Conservation (phyloP, 2,329 filamentous ascomycete species). For the Bipolaris gigantea region DNA sequence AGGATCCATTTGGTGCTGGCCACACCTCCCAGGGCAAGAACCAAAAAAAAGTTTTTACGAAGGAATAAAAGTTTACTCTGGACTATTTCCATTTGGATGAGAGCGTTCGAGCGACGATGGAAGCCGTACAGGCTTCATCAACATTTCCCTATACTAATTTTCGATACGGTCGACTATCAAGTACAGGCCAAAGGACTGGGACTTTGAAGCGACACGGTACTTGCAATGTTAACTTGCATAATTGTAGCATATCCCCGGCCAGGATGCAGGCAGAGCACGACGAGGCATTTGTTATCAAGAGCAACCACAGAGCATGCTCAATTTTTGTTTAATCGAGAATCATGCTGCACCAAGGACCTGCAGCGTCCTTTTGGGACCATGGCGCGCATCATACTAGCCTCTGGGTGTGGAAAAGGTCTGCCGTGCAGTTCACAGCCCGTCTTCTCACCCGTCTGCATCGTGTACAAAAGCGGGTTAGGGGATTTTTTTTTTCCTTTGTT, state of each 20-base stretch:
- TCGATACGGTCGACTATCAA: conserved; percentile 27
- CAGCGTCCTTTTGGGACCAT: conserved; percentile 11
- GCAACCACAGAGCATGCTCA: conserved; percentile 4
- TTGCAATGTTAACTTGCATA: conserved; percentile 32
- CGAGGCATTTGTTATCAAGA: conserved; percentile 14
- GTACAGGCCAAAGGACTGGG: conserved; percentile 27
- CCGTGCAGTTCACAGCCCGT: conserved; percentile 19
- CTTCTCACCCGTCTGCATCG: conserved; percentile 18
- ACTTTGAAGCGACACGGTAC: conserved; percentile 42
- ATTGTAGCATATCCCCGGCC: conserved; percentile 21
- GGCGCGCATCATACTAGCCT: conserved; percentile 22
- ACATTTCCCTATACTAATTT: conserved; percentile 38
- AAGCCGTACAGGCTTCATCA: conserved; percentile 20
- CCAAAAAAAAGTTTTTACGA: conserved; percentile 16
- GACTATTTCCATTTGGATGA: conserved; percentile 38
- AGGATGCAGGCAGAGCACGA: conserved; percentile 22
- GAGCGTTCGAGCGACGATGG: conserved; percentile 35
- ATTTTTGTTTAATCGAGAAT: conserved; percentile 18
- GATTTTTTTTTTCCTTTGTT: conserved; percentile 10
- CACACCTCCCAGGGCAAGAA: conserved; percentile 23
- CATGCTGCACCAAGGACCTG: conserved; percentile 13
- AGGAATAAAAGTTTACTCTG: conserved; percentile 32
- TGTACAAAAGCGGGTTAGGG: conserved; percentile 38
- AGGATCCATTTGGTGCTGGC: conserved; percentile 13
- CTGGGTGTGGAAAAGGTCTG: conserved; percentile 18